Conservation (phyloP, 1,284 basidiomycete genomes). For the Malassezia obtusa region DNA sequence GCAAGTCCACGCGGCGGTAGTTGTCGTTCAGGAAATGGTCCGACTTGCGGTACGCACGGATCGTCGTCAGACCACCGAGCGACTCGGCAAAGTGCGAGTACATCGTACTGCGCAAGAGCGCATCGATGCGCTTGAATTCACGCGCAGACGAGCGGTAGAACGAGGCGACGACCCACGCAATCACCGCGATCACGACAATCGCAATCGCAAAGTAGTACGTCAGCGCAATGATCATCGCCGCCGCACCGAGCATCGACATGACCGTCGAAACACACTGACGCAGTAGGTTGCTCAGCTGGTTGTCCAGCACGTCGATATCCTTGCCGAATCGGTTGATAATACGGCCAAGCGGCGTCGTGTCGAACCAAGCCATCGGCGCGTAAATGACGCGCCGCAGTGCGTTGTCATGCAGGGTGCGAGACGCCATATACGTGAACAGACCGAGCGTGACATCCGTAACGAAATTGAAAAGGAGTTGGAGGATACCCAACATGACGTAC, state of each 20-base stretch:
- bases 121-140: conserved; percentile 73
- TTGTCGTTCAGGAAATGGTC: conserved; percentile 55
- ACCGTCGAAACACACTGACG: conserved; percentile 45
- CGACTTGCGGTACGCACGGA: conserved; percentile 61
- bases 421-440: conserved; percentile 59
- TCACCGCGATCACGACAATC: conserved; percentile 48
- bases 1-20: conserved; percentile 62
- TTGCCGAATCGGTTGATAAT: conserved; percentile 67
- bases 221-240: conserved; percentile 61
- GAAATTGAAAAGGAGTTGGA: conserved; percentile 59
- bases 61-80: conserved; percentile 72
- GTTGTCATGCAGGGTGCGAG: conserved; percentile 57
- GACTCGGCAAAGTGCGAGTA: conserved; percentile 80
- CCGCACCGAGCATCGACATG: conserved; percentile 53
- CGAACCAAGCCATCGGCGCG: conserved; percentile 68
- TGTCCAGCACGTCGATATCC: conserved; percentile 80
- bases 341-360: conserved; percentile 70
- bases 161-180: conserved; percentile 51
- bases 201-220: conserved; percentile 60
- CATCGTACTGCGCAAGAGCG: conserved; percentile 59
- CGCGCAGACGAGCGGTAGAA: conserved; percentile 82
- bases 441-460: conserved; percentile 57
- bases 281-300: conserved; percentile 51
- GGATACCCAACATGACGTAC: conserved; percentile 61
- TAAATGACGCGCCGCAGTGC: conserved; percentile 55